Evolutionary conservation across 257 asterid species (phyloP), one percentile per base, ranked within the genome.

Genomic region (Pogostemon cablin): DNA sequence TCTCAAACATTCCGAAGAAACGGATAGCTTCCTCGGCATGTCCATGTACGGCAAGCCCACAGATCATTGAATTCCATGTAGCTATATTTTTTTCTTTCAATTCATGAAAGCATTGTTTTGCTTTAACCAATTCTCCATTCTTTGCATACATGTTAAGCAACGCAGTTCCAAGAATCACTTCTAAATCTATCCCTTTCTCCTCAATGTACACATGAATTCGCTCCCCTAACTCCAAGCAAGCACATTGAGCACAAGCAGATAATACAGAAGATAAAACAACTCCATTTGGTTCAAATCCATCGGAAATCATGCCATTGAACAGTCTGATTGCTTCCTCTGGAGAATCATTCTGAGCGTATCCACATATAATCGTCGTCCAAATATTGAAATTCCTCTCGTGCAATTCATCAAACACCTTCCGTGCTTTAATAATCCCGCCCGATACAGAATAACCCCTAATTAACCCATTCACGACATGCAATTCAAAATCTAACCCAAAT

Each of bases 301-400:
- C 77, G 1, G 75, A 65, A 44, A 82, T 35, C 97, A 93, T 88
- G 37, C 12, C 38, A 32, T 81, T 59, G 68, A 93, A 93, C 81
- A 93, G 50, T 56, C 49, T n/a, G 10, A 93, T 85, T 8, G 95
- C 87, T 59, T 82, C 90, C 3, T 8, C 75, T 0, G 88, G 79
- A 6, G 49, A 66, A 25, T 71, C 79, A 79, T 81, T 78, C 82
- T 93, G 97, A 15, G 97, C 93, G 74, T 84, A 90, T 63, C 93
- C 97, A 65, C 96, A 84, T 10, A 93, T 77, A 83, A 90, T 82
- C 44, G 96, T 88, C 37, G 97, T 90, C 97, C 97, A 93, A 65
- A 84, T 80, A 71, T 85, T 86, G 75, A 81, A 72, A 76, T 47
- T 82, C 68, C 83, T 77, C 17, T 75, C 82, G 15, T 60, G 3